Conservation (phyloP, 2,329 filamentous ascomycete species). For the Arthrinium puccinioides region DNA sequence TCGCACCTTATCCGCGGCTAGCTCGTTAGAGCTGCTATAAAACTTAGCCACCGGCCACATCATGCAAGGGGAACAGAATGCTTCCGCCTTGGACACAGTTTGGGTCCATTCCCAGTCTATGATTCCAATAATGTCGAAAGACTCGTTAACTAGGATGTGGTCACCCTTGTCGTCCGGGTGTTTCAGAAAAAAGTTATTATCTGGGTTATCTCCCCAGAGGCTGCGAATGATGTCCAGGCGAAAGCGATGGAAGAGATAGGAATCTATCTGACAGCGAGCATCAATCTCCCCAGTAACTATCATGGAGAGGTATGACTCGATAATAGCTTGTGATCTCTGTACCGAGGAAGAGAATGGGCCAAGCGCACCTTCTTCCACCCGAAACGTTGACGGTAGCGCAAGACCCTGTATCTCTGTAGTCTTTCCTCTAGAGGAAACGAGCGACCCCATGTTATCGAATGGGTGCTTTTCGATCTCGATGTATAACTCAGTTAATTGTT, state of each 20-base stretch:
- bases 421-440: not conserved
- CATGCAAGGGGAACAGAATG: conserved; percentile 26
- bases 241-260: conserved; percentile 15
- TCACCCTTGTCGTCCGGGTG: conserved; percentile 39
- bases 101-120: conserved; percentile 36
- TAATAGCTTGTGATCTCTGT: conserved; percentile 8
- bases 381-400: conserved; percentile 11
- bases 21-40: conserved; percentile 21
- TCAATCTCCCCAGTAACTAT: conserved; percentile 18
- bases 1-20: conserved; percentile 14
- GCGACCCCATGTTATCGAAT: conserved; percentile 19
- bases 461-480: conserved; percentile 24
- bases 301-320: conserved; percentile 15
- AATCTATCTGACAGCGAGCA: conserved; percentile 10
- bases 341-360: conserved; percentile 17
- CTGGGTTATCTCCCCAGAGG: conserved; percentile 10
- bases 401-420: conserved; percentile 10
- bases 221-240: conserved; percentile 13
- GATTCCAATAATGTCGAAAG: conserved; percentile 32
- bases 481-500: conserved; percentile 22
- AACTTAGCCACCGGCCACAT: conserved; percentile 26
- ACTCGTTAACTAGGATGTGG: conserved; percentile 30
- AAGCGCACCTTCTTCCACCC: conserved; percentile 3
- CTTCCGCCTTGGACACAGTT: conserved; percentile 18
- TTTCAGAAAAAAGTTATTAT: conserved; percentile 28